These are phyloP conservation scores for Dryas alaskensis DNA, from an alignment of 306 rosid genomes.

Conservation along the genomic window DNA sequence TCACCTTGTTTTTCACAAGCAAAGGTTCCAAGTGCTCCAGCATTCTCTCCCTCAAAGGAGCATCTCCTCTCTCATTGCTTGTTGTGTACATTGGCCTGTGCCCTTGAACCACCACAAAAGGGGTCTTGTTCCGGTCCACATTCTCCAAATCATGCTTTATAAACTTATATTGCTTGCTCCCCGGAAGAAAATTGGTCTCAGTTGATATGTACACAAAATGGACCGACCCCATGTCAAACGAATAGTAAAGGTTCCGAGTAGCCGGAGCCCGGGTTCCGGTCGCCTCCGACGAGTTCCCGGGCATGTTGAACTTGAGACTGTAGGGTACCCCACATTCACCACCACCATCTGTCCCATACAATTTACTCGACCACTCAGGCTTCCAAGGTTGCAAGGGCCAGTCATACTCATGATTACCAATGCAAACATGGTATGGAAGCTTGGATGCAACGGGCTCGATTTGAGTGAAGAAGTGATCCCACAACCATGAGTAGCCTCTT, in stretches of 20 bases:
- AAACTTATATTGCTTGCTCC: slow-evolving; percentile 68
- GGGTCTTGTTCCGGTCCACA: slow-evolving; percentile 62
- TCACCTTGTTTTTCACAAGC: slow-evolving; percentile 71
- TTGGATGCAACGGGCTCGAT: slow-evolving; percentile 72
- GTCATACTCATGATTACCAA: slow-evolving; percentile 85
- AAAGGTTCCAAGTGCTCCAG: slow-evolving; percentile 77
- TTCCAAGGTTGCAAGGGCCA: slow-evolving; percentile 92
- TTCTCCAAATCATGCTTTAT: slow-evolving; percentile 75
- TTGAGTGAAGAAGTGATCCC: slow-evolving; percentile 81
- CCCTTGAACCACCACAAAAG: slow-evolving; percentile 80
- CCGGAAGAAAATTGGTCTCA: slow-evolving; percentile 81
- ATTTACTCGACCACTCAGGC: slow-evolving; percentile 59
- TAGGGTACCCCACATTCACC: slow-evolving; percentile 98
- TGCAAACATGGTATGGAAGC: slow-evolving; percentile 86
- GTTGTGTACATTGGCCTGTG: slow-evolving; percentile 95
- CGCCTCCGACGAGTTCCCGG: slow-evolving; percentile 79
- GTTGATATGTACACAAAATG: slow-evolving; percentile 83
- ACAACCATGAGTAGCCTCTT: slow-evolving; percentile 84
- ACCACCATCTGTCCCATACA: slow-evolving; percentile 82
- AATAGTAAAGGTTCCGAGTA: slow-evolving; percentile 76
- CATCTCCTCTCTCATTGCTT: slow-evolving; percentile 67
- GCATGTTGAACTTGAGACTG: slow-evolving; percentile 87
- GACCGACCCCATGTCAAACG: slow-evolving; percentile 72
- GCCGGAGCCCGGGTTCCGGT: slow-evolving; percentile 66
- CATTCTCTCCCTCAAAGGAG: slow-evolving; percentile 58